These are phyloP conservation scores for Fusarium longipes DNA, from an alignment of 2,329 filamentous ascomycete genomes.

Conservation along the genomic window DNA sequence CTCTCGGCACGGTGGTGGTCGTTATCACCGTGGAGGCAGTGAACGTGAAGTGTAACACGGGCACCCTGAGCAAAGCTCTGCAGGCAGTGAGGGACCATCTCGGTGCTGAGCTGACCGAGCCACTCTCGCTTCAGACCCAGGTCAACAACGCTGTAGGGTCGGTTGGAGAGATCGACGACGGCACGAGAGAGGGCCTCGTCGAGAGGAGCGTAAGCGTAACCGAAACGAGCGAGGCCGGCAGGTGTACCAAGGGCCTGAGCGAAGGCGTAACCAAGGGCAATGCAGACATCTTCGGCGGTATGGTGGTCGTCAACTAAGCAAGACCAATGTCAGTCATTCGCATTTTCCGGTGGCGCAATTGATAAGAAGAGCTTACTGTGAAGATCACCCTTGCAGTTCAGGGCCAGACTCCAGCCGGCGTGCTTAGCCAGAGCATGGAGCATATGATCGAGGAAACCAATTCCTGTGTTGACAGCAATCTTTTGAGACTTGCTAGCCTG, in stretches of 20 bases:
- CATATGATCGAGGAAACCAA: conserved; percentile 99
- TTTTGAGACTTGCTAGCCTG: conserved; percentile 86
- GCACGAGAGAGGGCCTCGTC: conserved; percentile 95
- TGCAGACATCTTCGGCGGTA: conserved; percentile 94
- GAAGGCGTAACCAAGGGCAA: conserved; percentile 89
- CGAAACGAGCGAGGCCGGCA: conserved; percentile 88
- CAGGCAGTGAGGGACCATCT: conserved; percentile 97
- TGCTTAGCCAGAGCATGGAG: conserved; percentile 96
- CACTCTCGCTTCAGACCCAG: conserved; percentile 89
- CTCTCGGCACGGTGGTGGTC: conserved; percentile 97
- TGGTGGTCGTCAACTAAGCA: conserved; percentile 93
- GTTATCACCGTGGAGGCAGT: conserved; percentile 89
- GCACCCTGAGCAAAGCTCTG: conserved; percentile 94
- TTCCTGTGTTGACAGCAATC: conserved; percentile 90
- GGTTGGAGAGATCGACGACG: conserved; percentile 93
- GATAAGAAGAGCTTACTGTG: conserved; percentile 75
- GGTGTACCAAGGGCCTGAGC: conserved; percentile 80
- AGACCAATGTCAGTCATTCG: conserved; percentile 27
- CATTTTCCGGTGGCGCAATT: not conserved
- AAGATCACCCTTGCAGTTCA: conserved; percentile 87
- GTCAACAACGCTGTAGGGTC: conserved; percentile 85
- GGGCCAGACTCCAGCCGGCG: conserved; percentile 88
- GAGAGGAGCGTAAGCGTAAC: conserved; percentile 89
- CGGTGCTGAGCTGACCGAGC: conserved; percentile 90
- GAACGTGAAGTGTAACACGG: conserved; percentile 92